Evolutionary conservation across 768 basidiomycete genomes (phyloP), one percentile per base, ranked within the genome.

Genomic region (Pleurotus tuber-regium): DNA sequence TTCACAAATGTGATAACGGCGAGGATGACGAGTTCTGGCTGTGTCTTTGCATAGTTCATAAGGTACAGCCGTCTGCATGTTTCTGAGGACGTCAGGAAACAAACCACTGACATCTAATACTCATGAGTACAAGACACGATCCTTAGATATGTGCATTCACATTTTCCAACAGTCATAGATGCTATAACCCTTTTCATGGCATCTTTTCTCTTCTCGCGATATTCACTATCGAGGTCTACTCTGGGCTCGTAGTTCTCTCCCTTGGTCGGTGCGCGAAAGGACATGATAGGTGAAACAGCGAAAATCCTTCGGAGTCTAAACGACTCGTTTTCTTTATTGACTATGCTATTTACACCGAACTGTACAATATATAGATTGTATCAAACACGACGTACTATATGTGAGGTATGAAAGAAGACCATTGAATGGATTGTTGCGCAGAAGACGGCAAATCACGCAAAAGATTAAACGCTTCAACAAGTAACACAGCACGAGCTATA

Each of bases 41-140:
- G 97, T 0, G 96, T 95, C 66, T 97, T 97, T 26, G 96, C 96
- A 59, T 98, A 98, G 75, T 98, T 98, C 89, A 98, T 98, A 53
- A 98, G 84, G 69, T 98, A 98, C 18, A 97, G 81, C 96, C 21
- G 96, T 98, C 72, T 98, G 96, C 94, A 94, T 97, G 70, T 98
- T 98, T 80, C 97, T 97, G 63, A 99, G 84, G 25, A 98, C 96
- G 70, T 98, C 93, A 5, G 96, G 95, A 65, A 98, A 98, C 58
- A 98, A 82, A 18, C 95, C 93, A 62, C 87, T 89, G 70, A 93
- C 89, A 70, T 92, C 89, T 89, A 26, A 53, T 16, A 38, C 28
- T 35, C 4, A 16, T 26, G n/a, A 35, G 16, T 39, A 49, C 31
- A 41, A 43, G 31, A 40, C 42, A 16, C 7, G 11, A 30, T 30